These are phyloP conservation scores for Citrullus colocynthis DNA, from an alignment of 306 rosid species.

Conservation along the genomic window DNA sequence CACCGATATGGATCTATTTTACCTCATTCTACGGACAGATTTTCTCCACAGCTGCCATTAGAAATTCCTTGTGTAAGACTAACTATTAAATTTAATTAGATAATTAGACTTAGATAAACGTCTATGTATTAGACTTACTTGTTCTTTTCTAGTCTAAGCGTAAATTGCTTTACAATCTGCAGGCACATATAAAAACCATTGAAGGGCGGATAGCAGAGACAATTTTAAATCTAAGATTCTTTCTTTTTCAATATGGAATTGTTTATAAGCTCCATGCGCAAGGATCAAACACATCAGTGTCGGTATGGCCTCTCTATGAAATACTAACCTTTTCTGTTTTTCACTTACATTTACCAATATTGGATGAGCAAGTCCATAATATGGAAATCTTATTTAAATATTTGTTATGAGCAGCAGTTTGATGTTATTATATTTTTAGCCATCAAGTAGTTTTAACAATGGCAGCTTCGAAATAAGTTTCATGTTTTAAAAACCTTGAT, in stretches of 20 bases:
- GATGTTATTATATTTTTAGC: neutral
- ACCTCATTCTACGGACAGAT: neutral
- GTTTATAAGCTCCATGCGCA: conserved; percentile 66
- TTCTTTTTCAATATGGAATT: conserved; percentile 88
- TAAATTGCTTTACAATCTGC: conserved; percentile 9
- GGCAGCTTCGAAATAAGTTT: neutral
- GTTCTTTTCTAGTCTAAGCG: neutral
- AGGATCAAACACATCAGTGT: conserved; percentile 53
- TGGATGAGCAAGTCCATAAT: neutral
- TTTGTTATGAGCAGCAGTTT: neutral
- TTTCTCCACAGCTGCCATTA: no score
- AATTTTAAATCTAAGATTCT: conserved; percentile 75
- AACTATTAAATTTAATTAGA: neutral
- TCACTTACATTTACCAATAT: neutral
- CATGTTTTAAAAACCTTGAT: neutral
- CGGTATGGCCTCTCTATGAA: conserved; percentile 35
- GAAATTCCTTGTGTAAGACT: neutral
- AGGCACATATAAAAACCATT: conserved; percentile 71
- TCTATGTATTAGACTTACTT: neutral
- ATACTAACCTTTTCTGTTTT: neutral
- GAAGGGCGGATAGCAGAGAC: conserved; percentile 77
- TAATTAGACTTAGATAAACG: neutral
- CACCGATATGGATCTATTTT: neutral
- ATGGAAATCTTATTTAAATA: neutral
- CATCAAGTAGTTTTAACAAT: neutral